Conservation (phyloP, 1,284 basidiomycete genomes). For the Naganishia cerealis region DNA sequence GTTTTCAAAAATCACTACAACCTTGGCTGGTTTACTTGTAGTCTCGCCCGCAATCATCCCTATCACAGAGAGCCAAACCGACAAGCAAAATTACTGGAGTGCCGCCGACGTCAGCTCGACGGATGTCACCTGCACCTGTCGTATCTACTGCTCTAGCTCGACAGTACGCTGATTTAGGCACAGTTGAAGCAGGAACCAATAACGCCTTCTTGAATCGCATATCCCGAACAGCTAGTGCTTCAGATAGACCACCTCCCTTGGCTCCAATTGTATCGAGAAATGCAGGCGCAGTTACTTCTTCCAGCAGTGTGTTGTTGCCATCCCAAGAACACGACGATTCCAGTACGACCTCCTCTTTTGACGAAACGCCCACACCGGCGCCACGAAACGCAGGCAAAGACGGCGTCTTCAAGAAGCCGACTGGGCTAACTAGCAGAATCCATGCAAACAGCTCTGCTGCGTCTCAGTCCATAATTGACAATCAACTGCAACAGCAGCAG, state of each 20-base stretch:
- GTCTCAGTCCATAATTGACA: not conserved
- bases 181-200: not conserved
- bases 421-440: conserved; percentile 5
- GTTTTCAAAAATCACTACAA: not conserved
- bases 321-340: conserved; percentile 3
- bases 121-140: not conserved
- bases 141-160: not conserved
- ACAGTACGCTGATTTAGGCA: not conserved
- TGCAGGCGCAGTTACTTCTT: conserved; percentile 1
- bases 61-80: conserved; percentile 4
- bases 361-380: conserved; percentile 15
- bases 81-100: not conserved
- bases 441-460: conserved; percentile 12
- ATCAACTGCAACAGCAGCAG: not conserved
- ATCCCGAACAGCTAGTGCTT: not conserved
- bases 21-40: not conserved
- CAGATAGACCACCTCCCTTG: conserved; percentile 11
- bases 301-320: not conserved
- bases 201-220: conserved; percentile 7
- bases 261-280: conserved; percentile 10
- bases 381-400: conserved; percentile 10
- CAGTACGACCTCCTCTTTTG: conserved; percentile 10
- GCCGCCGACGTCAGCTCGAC: not conserved
- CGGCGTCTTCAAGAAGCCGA: conserved; percentile 22
- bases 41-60: conserved; percentile 23